phyloP scores from a whole-genome alignment of 2,329 filamentous ascomycete genomes.

The Aspergillus thermomutatus region DNA sequence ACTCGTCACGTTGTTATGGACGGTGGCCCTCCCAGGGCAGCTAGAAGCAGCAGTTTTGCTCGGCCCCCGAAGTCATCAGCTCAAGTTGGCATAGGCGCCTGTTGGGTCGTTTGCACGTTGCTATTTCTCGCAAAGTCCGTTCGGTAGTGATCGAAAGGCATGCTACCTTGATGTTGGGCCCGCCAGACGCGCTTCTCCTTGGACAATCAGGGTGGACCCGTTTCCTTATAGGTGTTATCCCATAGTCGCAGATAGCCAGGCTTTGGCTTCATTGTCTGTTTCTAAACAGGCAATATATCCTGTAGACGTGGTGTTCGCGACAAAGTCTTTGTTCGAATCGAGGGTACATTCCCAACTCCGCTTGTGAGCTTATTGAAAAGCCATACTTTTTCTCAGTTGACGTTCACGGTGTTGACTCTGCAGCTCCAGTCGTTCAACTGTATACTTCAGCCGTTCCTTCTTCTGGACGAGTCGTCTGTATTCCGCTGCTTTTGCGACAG shows the following conservation, averaged over 20 bases:
- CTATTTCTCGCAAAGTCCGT: not conserved
- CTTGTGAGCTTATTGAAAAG: constrained; percentile 40
- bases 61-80: not conserved
- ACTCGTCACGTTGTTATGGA: not conserved
- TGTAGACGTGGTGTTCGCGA: not conserved
- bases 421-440: constrained; percentile 78
- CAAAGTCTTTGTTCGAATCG: not conserved
- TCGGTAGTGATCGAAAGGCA: not conserved
- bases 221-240: not conserved
- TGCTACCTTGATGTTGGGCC: not conserved
- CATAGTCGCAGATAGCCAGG: not conserved
- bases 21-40: not conserved
- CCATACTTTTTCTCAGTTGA: constrained; percentile 71
- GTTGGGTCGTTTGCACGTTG: not conserved
- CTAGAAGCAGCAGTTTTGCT: not conserved
- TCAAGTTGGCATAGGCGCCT: not conserved
- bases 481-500: constrained; percentile 51
- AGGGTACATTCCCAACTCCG: not conserved
- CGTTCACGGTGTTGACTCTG: constrained; percentile 76
- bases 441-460: constrained; percentile 81
- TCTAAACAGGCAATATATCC: not conserved
- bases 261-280: not conserved
- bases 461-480: constrained; percentile 71
- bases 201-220: not conserved
- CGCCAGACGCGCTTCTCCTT: not conserved